Conservation (phyloP, 2,329 filamentous ascomycete genomes). For the Aotearoamyces nothofagi region DNA sequence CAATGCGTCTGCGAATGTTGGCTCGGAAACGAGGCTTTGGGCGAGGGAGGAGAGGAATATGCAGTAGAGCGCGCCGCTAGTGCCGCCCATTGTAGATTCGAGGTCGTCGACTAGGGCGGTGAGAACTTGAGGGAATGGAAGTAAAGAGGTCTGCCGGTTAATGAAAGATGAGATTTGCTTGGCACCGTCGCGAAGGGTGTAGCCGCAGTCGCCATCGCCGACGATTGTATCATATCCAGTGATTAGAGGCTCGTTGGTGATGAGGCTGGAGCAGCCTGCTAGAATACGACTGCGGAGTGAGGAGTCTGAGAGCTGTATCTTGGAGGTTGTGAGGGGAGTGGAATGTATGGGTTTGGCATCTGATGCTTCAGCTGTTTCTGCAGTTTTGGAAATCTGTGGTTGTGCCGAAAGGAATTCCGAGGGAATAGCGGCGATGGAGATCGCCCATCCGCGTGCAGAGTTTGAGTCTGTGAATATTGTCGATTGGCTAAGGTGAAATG, state of each 20-base stretch:
- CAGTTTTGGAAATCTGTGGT: conserved; percentile 3
- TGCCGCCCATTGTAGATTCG: conserved; percentile 18
- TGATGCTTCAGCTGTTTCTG: conserved; percentile 1
- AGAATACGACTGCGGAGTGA: conserved; percentile 6
- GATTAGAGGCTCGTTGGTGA: conserved; percentile 33
- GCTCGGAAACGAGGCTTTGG: conserved; percentile 6
- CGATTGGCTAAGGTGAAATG: no score
- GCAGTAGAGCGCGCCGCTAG: conserved; percentile 18
- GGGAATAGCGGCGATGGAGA: conserved; percentile 11
- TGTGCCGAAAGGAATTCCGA: conserved; percentile 7
- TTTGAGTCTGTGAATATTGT: conserved; percentile 8
- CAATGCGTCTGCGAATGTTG: conserved; percentile 8
- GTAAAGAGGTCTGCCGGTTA: conserved; percentile 7
- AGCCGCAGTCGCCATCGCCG: conserved; percentile 20
- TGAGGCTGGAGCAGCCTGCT: conserved; percentile 21
- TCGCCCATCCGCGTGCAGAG: conserved; percentile 11
- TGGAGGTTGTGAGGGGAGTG: no score
- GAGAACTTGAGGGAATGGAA: conserved; percentile 9
- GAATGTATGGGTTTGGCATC: no score
- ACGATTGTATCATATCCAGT: conserved; percentile 31
- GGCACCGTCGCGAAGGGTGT: conserved; percentile 15
- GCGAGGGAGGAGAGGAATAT: conserved; percentile 16
- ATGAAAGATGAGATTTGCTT: conserved; percentile 18
- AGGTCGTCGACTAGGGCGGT: conserved; percentile 14
- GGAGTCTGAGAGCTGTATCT: conserved; percentile 9